Evolutionary conservation across 345 rosid genomes (phyloP).

Genomic region (Gossypium longicalyx): DNA sequence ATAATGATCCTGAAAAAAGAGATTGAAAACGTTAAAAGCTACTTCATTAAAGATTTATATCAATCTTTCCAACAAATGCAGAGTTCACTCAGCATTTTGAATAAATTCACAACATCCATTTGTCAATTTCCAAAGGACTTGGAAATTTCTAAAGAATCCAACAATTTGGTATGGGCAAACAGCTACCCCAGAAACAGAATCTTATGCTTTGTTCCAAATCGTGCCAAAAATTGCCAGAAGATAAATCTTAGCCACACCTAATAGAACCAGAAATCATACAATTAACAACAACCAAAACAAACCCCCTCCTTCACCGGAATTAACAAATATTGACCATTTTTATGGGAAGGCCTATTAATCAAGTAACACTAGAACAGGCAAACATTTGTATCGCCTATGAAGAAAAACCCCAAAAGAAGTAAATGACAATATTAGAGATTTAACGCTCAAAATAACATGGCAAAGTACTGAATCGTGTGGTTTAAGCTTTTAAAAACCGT

Average conservation of each 20-base stretch:
- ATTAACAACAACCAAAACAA: background rate
- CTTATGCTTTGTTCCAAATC: slow-evolving; percentile 3
- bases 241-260: background rate
- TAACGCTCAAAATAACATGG: background rate
- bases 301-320: background rate
- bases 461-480: background rate
- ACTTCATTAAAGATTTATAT: background rate
- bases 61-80: background rate
- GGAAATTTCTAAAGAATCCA: slow-evolving; percentile 14
- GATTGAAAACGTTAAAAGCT: background rate
- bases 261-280: background rate
- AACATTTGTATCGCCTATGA: background rate
- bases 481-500: slow-evolving; percentile 2
- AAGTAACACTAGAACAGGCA: background rate
- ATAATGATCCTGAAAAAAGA: background rate
- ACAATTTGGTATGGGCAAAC: background rate
- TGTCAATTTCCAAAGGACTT: background rate
- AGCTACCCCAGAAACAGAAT: slow-evolving; percentile 9
- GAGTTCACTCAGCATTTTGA: slow-evolving; percentile 8
- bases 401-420: background rate
- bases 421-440: slow-evolving; percentile 5
- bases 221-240: background rate
- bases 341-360: background rate
- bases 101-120: slow-evolving; percentile 8
- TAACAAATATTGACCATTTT: background rate